Conservation (phyloP, 2,329 filamentous ascomycete species). For the Cladosporium sp. region DNA sequence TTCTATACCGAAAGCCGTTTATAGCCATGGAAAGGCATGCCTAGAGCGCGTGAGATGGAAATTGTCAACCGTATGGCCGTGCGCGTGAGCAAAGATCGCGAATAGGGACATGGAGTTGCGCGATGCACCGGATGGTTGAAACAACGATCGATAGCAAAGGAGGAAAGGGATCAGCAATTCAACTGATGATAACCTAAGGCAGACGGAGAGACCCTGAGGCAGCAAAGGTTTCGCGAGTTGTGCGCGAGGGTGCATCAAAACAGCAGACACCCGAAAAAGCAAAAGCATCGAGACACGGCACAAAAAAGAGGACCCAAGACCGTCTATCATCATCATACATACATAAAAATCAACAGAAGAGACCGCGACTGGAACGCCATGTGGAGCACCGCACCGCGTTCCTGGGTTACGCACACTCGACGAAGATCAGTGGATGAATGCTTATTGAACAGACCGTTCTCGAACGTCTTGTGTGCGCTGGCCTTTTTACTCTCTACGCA, state of each 20-base stretch:
- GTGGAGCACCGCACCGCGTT: not conserved
- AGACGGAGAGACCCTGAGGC: not conserved
- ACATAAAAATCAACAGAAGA: not conserved
- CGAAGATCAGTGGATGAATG: not conserved
- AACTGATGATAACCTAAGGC: not conserved
- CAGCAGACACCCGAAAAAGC: not conserved
- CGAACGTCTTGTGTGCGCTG: not conserved
- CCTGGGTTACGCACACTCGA: not conserved
- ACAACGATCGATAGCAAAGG: not conserved
- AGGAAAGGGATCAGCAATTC: not conserved
- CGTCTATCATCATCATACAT: slow-evolving; percentile 2
- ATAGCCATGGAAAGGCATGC: not conserved
- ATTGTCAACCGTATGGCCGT: not conserved
- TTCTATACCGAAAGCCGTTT: not conserved
- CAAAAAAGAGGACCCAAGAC: not conserved
- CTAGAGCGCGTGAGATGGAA: not conserved
- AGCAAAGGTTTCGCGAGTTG: not conserved
- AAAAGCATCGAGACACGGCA: slow-evolving; percentile 6
- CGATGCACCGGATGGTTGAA: not conserved
- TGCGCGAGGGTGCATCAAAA: not conserved
- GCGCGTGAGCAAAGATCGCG: slow-evolving; percentile 2
- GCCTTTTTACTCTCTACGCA: too few relatives aligned
- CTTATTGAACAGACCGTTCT: not conserved
- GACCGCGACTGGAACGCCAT: not conserved
- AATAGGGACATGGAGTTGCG: not conserved